Evolutionary conservation across 2,329 filamentous ascomycete species (phyloP), one percentile per base, ranked within the genome.

Genomic region (Anthostomella pinea): DNA sequence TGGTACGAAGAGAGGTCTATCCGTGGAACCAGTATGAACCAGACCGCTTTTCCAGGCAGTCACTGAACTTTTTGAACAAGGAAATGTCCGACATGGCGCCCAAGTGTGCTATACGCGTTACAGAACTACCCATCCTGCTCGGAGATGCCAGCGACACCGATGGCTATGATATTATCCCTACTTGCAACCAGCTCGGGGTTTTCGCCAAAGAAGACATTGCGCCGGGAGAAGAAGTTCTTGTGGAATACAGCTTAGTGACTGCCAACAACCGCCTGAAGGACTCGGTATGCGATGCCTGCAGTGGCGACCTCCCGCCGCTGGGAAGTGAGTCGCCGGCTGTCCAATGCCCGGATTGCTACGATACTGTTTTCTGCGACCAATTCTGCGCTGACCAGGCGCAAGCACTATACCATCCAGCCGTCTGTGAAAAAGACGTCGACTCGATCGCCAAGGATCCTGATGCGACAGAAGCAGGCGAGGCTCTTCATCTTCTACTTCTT

Each of bases 201-300:
- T 97, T 97, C 59, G 91, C 90, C 6, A 87, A 81, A 51, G 77
- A 86, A 46, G 83, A 95, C 48, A 86, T 97, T 23, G 66, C 70
- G 1, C 79, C 88, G 0, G 86, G 85, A 8, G 85, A 94, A 58
- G 70, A 75, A 5, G 80, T 96, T 2, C 73, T 98, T 19, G 70
- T 78, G 30, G 93, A 98, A 57, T 86, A 84, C 43, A 93, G 89
- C 7, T 75, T 95, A 6, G 69, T 98, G 25, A 95, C 90, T 2
- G 90, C 87, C 29, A 93, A 91, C 51, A 93, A 93, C 58, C 81
- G 88, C 19, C 75, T 93, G 9, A 88, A 94, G 57, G 89, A 95
- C 45, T 74, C 85, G 4, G 75, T 91, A 19, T 97, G 91, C 62
- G 91, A 97, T 62, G 89, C 89, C 10, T 97, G 91, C 61, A 88